phyloP scores from a whole-genome alignment of 2,329 filamentous ascomycete species.

The Fusarium virguliforme region DNA sequence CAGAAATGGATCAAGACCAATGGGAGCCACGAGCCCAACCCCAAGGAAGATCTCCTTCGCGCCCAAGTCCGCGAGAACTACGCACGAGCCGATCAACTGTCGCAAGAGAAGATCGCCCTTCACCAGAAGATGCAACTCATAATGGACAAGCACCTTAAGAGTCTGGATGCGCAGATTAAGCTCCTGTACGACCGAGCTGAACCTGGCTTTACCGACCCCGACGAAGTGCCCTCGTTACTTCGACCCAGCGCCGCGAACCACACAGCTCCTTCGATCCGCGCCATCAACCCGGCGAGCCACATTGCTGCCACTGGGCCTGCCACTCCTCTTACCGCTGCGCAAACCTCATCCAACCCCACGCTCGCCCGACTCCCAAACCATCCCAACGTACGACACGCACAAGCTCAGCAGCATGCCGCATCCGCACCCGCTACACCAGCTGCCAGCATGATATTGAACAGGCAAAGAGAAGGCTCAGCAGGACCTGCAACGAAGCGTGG shows the following conservation, averaged over 20 bases:
- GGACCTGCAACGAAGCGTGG: conserved; percentile 72
- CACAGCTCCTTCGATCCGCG: conserved; percentile 58
- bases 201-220: conserved; percentile 73
- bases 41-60: conserved; percentile 80
- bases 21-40: conserved; percentile 80
- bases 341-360: conserved; percentile 59
- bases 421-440: conserved; percentile 75
- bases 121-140: conserved; percentile 74
- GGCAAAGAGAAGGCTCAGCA: conserved; percentile 72
- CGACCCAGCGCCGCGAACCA: conserved; percentile 71
- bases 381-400: conserved; percentile 66
- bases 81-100: conserved; percentile 77
- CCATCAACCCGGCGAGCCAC: conserved; percentile 62
- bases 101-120: conserved; percentile 82
- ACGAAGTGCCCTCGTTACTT: conserved; percentile 76
- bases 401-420: conserved; percentile 67
- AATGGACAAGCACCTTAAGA: conserved; percentile 75
- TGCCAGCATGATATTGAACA: conserved; percentile 72
- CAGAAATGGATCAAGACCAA: conserved; percentile 87
- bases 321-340: conserved; percentile 49
- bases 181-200: conserved; percentile 73
- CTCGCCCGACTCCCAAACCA: conserved; percentile 62
- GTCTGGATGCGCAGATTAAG: conserved; percentile 76
- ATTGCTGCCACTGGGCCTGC: conserved; percentile 50
- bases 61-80: conserved; percentile 79